These are phyloP conservation scores for Radiomyces spectabilis DNA, from an alignment of 192 early-diverging fungal genomes.

Conservation along the genomic window DNA sequence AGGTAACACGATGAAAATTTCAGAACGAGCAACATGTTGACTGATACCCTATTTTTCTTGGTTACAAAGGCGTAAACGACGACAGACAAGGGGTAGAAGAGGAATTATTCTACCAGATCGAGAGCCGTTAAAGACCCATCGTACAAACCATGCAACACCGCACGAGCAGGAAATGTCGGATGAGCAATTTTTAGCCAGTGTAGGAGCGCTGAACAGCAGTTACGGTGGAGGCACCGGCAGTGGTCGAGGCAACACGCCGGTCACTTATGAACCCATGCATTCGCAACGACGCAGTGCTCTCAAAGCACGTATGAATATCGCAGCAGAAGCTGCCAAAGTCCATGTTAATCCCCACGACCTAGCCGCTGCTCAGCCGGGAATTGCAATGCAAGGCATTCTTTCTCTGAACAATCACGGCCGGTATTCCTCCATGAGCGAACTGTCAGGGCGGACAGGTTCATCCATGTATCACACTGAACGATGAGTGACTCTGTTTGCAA, in stretches of 20 bases:
- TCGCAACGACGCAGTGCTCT: constrained; percentile 20
- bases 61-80: constrained; percentile 76
- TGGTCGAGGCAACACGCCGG: not conserved
- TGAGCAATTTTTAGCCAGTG: constrained; percentile 22
- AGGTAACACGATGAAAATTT: constrained; percentile 28
- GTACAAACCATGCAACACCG: constrained; percentile 40
- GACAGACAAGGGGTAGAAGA: constrained; percentile 68
- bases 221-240: not conserved
- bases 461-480: too few species aligned
- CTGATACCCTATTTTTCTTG: not conserved
- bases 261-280: not conserved
- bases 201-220: not conserved
- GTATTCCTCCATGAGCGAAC: too few species aligned
- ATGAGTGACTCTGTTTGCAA: too few species aligned
- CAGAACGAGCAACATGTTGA: not conserved
- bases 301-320: constrained; percentile 18
- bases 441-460: too few species aligned
- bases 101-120: constrained; percentile 62
- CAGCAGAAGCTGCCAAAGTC: constrained; percentile 25
- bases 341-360: too few species aligned
- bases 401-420: too few species aligned
- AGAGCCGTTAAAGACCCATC: constrained; percentile 57
- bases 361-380: too few species aligned
- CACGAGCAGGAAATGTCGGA: constrained; percentile 35
- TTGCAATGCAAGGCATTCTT: too few species aligned